phyloP scores from a whole-genome alignment of 1,284 basidiomycete genomes.

The Trichosporon sp. region DNA sequence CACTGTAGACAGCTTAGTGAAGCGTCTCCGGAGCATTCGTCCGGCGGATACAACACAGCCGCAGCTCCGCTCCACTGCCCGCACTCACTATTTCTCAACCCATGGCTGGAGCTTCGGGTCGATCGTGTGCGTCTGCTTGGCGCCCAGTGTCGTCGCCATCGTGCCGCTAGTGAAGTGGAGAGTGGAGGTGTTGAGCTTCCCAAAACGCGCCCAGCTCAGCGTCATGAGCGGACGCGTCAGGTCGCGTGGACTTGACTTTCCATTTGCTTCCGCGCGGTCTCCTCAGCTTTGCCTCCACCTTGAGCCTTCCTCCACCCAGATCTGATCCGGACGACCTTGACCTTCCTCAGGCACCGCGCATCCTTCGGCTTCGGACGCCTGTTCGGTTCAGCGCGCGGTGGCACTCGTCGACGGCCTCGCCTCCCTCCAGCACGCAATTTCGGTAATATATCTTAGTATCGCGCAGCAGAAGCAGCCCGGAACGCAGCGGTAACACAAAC shows the following conservation, averaged over 20 bases:
- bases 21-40: no score
- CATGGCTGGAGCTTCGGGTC: constrained; percentile 78
- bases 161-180: neutral
- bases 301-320: neutral
- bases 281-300: neutral
- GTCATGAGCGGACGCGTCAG: constrained; percentile 17
- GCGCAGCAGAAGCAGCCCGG: neutral
- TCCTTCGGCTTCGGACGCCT: neutral
- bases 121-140: constrained; percentile 5
- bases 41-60: neutral
- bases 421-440: neutral
- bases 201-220: constrained; percentile 5
- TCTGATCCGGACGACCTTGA: neutral
- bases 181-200: neutral
- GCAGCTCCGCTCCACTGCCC: neutral
- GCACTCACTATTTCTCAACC: constrained; percentile 91
- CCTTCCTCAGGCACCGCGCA: neutral
- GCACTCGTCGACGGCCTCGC: neutral
- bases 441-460: neutral
- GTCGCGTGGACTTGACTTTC: neutral
- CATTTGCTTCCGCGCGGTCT: neutral
- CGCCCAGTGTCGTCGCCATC: constrained; percentile 10
- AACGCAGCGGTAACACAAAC: neutral
- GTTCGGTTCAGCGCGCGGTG: neutral
- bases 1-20: no score